Evolutionary conservation across 805 yeast genomes (phyloP).

Genomic region (Blastobotrys parvus): DNA sequence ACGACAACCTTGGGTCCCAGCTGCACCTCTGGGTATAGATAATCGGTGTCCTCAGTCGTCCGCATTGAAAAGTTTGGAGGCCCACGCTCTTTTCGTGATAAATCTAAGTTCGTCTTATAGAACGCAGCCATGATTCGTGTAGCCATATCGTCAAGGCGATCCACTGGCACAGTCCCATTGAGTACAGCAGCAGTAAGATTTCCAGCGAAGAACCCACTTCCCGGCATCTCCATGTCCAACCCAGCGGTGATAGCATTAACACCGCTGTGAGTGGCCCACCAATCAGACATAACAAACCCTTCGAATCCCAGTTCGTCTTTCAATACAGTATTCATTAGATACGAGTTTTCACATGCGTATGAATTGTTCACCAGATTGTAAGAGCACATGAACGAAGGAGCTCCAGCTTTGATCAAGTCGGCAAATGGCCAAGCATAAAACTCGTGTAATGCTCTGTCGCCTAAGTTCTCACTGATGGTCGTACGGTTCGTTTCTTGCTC

Average conservation of each 20-base stretch:
- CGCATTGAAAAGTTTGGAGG: constrained; percentile 50
- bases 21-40: constrained; percentile 20
- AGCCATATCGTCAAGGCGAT: constrained; percentile 54
- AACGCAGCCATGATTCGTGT: constrained; percentile 51
- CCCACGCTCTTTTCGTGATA: constrained; percentile 25
- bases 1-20: constrained; percentile 45
- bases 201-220: constrained; percentile 54
- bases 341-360: constrained; percentile 51
- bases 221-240: constrained; percentile 60
- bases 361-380: constrained; percentile 48
- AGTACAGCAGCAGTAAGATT: constrained; percentile 47
- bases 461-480: constrained; percentile 44
- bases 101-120: constrained; percentile 35
- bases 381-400: constrained; percentile 50
- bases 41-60: constrained; percentile 43
- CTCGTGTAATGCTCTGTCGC: constrained; percentile 54
- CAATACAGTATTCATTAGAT: constrained; percentile 42
- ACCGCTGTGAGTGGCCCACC: constrained; percentile 50
- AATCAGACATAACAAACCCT: constrained; percentile 55
- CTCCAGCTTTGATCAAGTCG: constrained; percentile 50
- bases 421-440: constrained; percentile 59
- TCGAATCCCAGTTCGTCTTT: constrained; percentile 57
- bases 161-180: constrained; percentile 46
- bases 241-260: constrained; percentile 49
- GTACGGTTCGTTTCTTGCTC: constrained; percentile 46